A percentile compares a stretch with the other conserved stretches of the same genome.
Conservation (phyloP, 2,329 filamentous ascomycete genomes). For the Leptographium lundbergii region DNA sequence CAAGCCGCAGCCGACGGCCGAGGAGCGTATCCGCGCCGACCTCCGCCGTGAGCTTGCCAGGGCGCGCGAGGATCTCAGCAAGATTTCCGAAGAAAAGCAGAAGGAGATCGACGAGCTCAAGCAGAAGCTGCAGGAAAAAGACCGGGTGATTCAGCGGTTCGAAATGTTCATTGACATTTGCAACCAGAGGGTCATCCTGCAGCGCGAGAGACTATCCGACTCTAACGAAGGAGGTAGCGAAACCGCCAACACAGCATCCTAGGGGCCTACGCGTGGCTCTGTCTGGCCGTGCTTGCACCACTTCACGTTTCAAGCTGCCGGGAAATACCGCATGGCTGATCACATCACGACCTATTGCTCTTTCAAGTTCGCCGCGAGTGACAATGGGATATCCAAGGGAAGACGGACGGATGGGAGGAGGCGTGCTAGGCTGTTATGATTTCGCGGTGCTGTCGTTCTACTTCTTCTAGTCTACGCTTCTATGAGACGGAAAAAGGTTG, state of each 20-base stretch:
- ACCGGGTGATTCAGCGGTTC: conserved; percentile 48
- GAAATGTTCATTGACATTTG: conserved; percentile 61
- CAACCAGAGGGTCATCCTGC: conserved; percentile 53
- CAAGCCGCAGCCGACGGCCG: conserved; percentile 49
- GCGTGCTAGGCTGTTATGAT: neutral
- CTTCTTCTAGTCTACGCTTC: neutral
- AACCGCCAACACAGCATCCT: neutral
- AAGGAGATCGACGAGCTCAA: conserved; percentile 47
- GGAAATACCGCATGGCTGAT: neutral
- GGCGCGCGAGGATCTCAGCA: conserved; percentile 41
- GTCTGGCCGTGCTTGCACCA: neutral
- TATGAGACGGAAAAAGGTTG: neutral
- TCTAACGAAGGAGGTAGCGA: conserved; percentile 14
- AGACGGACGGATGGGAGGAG: neutral
- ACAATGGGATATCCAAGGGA: neutral
- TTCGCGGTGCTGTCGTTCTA: neutral
- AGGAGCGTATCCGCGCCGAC: conserved; percentile 51
- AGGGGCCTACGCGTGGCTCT: neutral
- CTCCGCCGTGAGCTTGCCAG: conserved; percentile 47
- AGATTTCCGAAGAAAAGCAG: conserved; percentile 40
- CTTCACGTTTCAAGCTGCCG: neutral
- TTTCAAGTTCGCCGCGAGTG: neutral
- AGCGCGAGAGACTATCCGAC: conserved; percentile 37
- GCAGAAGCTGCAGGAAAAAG: conserved; percentile 48
- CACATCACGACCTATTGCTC: neutral